Base-by-base conservation (phyloP, 257 asterid species). In the Linaria vulgaris region DNA sequence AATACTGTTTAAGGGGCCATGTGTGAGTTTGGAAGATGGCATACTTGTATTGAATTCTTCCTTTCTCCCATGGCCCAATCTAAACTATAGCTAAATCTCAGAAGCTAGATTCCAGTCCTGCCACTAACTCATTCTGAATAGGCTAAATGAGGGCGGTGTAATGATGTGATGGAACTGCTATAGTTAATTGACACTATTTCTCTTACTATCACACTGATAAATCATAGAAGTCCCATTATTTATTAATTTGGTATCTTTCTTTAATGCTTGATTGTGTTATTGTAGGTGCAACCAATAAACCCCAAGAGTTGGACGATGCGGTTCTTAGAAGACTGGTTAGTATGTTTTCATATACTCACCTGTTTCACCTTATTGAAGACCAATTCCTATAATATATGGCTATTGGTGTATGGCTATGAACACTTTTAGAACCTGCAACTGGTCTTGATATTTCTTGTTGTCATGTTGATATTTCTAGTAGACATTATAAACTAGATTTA, bases 291-390 rank as follows among this genome's bases (percentile, higher is more conserved):
- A 94, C 97, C 8, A 94, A 94, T 86, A 94, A 94, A 72, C 99
- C 99, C 69, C 96, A 90, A 63, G 99, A 94, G 73, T 77, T 94
- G 85, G 99, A 94, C 61, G 99, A 94, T 64, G 99, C 99, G 56
- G 99, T 94, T 74, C 94, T 94, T 34, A 82, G 99, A 83, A 90
- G 99, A 81, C 83, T 94, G 97, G 99, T 94, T 64, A 84, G 99
- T 75, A 59, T 67, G 55, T 45, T 43, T 60, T 59, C 64, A 63
- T 66, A 20, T 51, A 31, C 67, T 59, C 63, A 21, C 70, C 61
- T 54, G 12, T 55, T 31, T 16, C 56, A 44, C 53, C 50, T 67
- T 30, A 10, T 66, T 63, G 59, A 56, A 57, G 67, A 67, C 56
- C 63, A 27, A 61, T 64, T 55, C 55, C 11, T 52, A 25, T 56